phyloP scores from a whole-genome alignment of 345 rosid species.

The Physaria fendleri region DNA sequence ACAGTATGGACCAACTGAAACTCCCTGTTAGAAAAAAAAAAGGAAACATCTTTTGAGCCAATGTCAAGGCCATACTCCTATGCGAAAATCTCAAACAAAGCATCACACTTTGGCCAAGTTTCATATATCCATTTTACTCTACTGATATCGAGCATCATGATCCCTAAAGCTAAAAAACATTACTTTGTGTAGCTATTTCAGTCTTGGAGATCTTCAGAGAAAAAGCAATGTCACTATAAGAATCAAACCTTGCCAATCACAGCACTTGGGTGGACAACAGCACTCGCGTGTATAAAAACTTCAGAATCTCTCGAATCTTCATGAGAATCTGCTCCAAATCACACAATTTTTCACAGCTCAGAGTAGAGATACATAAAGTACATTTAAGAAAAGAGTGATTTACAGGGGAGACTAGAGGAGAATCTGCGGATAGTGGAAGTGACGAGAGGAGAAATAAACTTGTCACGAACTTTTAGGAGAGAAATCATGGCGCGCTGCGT shows the following conservation, averaged over 20 bases:
- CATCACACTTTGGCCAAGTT: background rate
- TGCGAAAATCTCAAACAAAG: slow-evolving; percentile 13
- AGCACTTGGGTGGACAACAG: slow-evolving; percentile 75
- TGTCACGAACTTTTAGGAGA: slow-evolving; percentile 39
- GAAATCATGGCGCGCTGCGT: slow-evolving; percentile 40
- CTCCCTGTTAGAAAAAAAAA: slow-evolving; percentile 40
- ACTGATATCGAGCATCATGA: background rate
- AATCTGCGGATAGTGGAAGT: slow-evolving; percentile 27
- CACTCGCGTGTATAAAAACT: slow-evolving; percentile 56
- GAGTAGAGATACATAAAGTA: background rate
- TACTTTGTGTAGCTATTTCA: background rate
- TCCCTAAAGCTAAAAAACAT: background rate
- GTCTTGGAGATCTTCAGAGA: background rate
- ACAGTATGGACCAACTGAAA: slow-evolving; percentile 77
- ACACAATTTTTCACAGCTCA: background rate
- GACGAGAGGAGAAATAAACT: slow-evolving; percentile 18
- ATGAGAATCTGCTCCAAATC: slow-evolving; percentile 30
- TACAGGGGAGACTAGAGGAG: slow-evolving; percentile 39
- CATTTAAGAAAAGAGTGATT: background rate
- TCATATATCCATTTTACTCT: background rate
- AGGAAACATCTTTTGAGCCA: background rate
- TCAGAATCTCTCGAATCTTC: slow-evolving; percentile 23
- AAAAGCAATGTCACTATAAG: background rate
- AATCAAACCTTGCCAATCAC: slow-evolving; percentile 59
- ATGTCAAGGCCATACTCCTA: background rate